A percentile compares a stretch with the other conserved stretches of the same genome.
phyloP scores from a whole-genome alignment of 1,139 yeast genomes.

The Kodamaea plutei region DNA sequence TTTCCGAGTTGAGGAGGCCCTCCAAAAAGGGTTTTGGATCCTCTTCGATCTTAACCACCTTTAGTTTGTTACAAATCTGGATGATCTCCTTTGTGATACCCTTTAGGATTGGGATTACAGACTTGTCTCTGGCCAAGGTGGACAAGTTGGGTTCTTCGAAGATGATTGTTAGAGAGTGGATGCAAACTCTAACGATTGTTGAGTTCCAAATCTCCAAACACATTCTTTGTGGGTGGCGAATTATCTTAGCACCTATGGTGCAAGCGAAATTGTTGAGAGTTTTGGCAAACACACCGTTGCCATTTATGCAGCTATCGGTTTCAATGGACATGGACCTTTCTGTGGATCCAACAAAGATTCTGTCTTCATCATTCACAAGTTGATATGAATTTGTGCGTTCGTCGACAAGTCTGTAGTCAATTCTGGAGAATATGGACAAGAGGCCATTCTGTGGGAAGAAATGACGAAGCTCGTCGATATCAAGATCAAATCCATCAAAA shows the following conservation, averaged over 20 bases:
- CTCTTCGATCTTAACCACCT: neutral
- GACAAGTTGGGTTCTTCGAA: slow-evolving; percentile 20
- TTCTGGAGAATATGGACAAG: slow-evolving; percentile 3
- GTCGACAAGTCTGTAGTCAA: slow-evolving; percentile 9
- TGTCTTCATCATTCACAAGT: slow-evolving; percentile 1
- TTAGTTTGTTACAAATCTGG: slow-evolving; percentile 7
- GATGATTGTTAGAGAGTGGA: slow-evolving; percentile 17
- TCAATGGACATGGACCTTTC: neutral
- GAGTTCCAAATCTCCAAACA: slow-evolving; percentile 12
- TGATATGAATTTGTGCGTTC: slow-evolving; percentile 5
- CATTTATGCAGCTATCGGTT: neutral
- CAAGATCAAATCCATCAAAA: slow-evolving; percentile 7
- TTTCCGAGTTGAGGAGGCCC: slow-evolving; percentile 3
- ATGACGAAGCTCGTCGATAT: neutral
- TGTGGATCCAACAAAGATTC: neutral
- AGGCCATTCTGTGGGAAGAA: slow-evolving; percentile 5
- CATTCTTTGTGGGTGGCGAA: neutral
- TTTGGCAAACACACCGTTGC: neutral
- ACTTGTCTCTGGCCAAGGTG: slow-evolving; percentile 10
- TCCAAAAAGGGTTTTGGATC: slow-evolving; percentile 1
- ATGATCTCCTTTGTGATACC: slow-evolving; percentile 21
- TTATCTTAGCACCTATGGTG: neutral
- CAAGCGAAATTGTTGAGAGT: neutral
- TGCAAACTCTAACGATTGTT: slow-evolving; percentile 14
- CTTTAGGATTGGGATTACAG: slow-evolving; percentile 15